These are phyloP conservation scores for Rhodotorula sp. DNA, from an alignment of 1,284 basidiomycete genomes.

Conservation along the genomic window DNA sequence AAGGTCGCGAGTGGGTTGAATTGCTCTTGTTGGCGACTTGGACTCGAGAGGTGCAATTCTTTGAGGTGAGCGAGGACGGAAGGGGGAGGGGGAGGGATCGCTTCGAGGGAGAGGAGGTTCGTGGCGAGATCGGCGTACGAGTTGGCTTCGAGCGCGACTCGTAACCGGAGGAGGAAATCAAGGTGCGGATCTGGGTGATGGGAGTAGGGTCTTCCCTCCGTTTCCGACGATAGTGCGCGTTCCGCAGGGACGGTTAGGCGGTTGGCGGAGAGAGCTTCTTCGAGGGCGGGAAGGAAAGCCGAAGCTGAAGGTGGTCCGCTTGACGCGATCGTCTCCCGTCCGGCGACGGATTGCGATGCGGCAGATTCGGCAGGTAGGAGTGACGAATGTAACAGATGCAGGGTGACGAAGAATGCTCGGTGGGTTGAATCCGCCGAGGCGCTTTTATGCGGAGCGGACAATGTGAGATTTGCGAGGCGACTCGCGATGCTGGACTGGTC, in stretches of 20 bases:
- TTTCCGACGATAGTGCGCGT: no score
- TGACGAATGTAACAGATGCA: slow-evolving; percentile 24
- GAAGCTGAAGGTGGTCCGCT: not conserved
- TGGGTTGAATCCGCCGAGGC: not conserved
- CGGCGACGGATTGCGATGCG: fast-evolving
- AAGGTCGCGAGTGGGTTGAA: slow-evolving; percentile 15
- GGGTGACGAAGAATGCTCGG: slow-evolving; percentile 14
- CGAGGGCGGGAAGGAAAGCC: slow-evolving; percentile 14
- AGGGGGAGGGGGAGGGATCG: slow-evolving; percentile 2
- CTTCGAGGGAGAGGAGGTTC: slow-evolving; percentile 4
- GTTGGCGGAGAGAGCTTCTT: not conserved
- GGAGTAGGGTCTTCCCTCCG: not conserved
- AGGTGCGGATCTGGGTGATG: slow-evolving; percentile 9
- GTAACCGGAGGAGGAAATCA: not conserved
- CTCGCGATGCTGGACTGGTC: not conserved
- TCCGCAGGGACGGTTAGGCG: not conserved
- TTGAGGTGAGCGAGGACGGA: not conserved
- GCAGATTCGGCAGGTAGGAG: slow-evolving; percentile 14
- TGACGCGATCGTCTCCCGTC: not conserved
- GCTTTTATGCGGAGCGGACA: not conserved
- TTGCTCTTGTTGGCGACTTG: not conserved
- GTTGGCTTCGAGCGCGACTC: not conserved
- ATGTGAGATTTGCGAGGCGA: slow-evolving; percentile 2
- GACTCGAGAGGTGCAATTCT: slow-evolving; percentile 4
- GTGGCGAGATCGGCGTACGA: not conserved